Base-by-base conservation (phyloP, 495 filamentous ascomycete genomes). In the Podospora bellae-mahoneyi region DNA sequence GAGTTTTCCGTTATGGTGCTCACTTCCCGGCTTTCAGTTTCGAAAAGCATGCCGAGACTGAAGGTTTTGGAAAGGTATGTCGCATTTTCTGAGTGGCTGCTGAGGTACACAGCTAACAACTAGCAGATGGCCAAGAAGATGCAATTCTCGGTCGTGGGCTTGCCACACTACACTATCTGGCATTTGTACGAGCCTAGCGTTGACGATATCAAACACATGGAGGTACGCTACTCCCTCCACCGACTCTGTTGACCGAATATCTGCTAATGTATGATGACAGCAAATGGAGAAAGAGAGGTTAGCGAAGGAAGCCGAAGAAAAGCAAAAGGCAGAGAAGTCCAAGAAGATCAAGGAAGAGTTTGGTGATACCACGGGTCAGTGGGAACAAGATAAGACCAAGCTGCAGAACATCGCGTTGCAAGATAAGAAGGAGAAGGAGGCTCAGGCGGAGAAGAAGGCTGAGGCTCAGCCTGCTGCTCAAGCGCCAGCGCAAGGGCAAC, bases 11-110 rank as follows among this genome's bases (percentile, higher is more conserved):
- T 70, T 88, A 91, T 56, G 95, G 95, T 44, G 94, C 95, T 28
- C 96, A 99, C 78, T 99, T 99, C 82, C 95, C 95, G 9, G 95
- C 95, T 4, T 99, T 99, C 76, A 97, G 92, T 71, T 99, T 99
- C 69, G 93, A 99, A 78, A 98, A 94, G 78, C 95, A 99, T 80
- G 95, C 95, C 16, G 95, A 99, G 76, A 99, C 95, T 0, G 95
- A 99, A 82, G 95, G 92, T 5, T 99, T 99, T 77, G 95, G 95
- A 78, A 99, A 99, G 90, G 94, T 95, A 84, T 72, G 78, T 63
- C 2, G n/a, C 53, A 48, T 9, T 1, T 44, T 39, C 57, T 39
- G 23, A 56, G 48, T 5, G 30, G 63, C 0, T 18, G 28, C 6
- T 18, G 10, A 26, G 32, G 16, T 4, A 53, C 64, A 44, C 61